A percentile compares a stretch with the other conserved stretches of the same genome.
phyloP scores from a whole-genome alignment of 1,139 yeast species.

The Geotrichum histeridarum region DNA sequence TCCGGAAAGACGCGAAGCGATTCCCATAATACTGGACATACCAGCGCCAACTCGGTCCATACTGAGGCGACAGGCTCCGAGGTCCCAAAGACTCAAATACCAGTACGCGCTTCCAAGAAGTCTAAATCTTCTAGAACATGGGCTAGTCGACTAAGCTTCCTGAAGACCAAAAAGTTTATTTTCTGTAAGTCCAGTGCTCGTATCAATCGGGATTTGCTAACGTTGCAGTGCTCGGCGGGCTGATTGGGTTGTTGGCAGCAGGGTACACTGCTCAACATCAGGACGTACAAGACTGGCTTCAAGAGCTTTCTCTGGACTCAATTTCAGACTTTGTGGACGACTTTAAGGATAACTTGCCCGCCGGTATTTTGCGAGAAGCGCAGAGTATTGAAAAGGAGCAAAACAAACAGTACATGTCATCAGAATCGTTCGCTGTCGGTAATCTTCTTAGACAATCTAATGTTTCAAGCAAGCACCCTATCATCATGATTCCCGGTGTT shows the following conservation, averaged over 20 bases:
- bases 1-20: background rate
- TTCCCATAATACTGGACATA: background rate
- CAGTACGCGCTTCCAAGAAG: background rate
- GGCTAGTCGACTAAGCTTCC: background rate
- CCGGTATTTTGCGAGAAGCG: conserved; percentile 55
- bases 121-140: conserved; percentile 2
- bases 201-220: background rate
- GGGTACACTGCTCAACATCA: conserved; percentile 53
- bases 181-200: conserved; percentile 5
- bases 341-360: conserved; percentile 49
- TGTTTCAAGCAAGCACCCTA: conserved; percentile 60
- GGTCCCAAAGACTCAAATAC: background rate
- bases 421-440: conserved; percentile 67
- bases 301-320: conserved; percentile 50
- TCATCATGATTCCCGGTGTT: conserved; percentile 92
- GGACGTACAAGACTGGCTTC: conserved; percentile 48
- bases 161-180: conserved; percentile 13
- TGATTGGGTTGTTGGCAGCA: conserved; percentile 64
- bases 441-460: conserved; percentile 53
- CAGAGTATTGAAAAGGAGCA: conserved; percentile 46
- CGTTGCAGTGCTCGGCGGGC: conserved; percentile 46
- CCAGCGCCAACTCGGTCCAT: background rate
- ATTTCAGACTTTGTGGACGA: conserved; percentile 34
- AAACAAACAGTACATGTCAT: conserved; percentile 18
- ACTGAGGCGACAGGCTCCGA: background rate